Evolutionary conservation across 2,329 filamentous ascomycete genomes (phyloP).

Genomic region (Mycosphaerella sp.): DNA sequence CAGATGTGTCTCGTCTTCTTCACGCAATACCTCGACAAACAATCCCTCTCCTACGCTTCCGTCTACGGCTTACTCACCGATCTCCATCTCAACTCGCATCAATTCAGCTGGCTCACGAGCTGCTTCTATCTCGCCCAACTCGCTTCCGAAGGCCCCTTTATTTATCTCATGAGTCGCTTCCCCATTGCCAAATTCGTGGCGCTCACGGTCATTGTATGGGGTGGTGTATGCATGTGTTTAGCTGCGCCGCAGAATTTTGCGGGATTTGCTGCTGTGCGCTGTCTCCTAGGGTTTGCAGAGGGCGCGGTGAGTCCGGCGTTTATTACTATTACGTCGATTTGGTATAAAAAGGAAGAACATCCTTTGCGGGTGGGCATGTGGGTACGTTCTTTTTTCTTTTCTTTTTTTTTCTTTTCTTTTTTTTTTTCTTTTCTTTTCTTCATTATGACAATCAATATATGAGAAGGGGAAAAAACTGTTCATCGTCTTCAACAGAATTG

Average conservation of each 20-base stretch:
- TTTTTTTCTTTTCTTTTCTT: no score
- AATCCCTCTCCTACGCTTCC: conserved; percentile 46
- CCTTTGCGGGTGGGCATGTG: conserved; percentile 31
- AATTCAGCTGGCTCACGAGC: conserved; percentile 47
- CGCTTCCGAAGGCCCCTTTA: conserved; percentile 46
- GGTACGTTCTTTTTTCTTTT: conserved; percentile 16
- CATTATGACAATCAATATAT: no score
- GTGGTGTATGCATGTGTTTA: conserved; percentile 41
- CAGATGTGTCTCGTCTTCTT: conserved; percentile 30
- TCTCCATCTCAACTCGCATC: conserved; percentile 39
- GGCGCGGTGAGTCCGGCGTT: conserved; percentile 44
- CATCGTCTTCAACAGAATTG: no score
- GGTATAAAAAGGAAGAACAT: conserved; percentile 29
- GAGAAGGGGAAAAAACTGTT: no score
- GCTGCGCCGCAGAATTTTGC: conserved; percentile 39
- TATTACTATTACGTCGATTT: conserved; percentile 40
- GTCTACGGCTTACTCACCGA: conserved; percentile 45
- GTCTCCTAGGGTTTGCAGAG: conserved; percentile 41
- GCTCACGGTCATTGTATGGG: conserved; percentile 41
- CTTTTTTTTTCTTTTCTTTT: no score
- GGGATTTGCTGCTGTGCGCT: conserved; percentile 24
- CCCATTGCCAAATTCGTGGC: conserved; percentile 48
- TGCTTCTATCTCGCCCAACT: conserved; percentile 41
- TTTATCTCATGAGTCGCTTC: conserved; percentile 47
- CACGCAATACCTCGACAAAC: conserved; percentile 42